Base-by-base conservation (phyloP, 495 filamentous ascomycete species). In the Hyaloscypha finlandica region DNA sequence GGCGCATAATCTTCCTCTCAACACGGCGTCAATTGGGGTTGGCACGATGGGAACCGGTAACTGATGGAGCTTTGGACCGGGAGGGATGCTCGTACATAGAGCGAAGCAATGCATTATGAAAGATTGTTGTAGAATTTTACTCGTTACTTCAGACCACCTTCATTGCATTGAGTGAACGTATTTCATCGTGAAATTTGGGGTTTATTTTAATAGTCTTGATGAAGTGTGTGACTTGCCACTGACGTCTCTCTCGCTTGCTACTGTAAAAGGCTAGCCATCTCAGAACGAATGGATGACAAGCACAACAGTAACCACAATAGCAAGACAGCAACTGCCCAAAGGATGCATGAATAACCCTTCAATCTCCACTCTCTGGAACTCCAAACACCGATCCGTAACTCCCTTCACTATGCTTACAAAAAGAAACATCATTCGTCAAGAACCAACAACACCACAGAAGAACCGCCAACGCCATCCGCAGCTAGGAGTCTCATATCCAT, bases 351-450 rank as follows among this genome's bases (percentile, higher is more conserved):
- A 59, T 59, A 59, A 59, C 1, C 25, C 56, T 35, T 6, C 56
- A 59, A 59, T 35, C 8, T 59, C 8, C 8, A 25, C 11, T 35
- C 31, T 8, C 29, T 32, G 6, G 19, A 31, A 63, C 61, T 63
- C 61, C 61, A 12, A 63, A 63, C 61, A 63, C 45, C 61, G 30
- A 61, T 48, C 32, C 35, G 33, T 33, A 59, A 59, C 57, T 42
- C 59, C 59, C 16, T 48, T 30, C 30, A n/a, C 55, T 57, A 29
- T 57, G 55, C 42, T 48, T 19, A 48, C 3, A 9, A 32, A 65
- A 29, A 64, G 57, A 59, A 51, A 65, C 63, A 65, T 12, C 35
- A 19, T 31, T 25, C 42, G 16, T 48, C 16, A 48, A 48, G 16
- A 19, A 48, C 9, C 16, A 48, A 45, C 42, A 45, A 4, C 42